These are phyloP conservation scores for Hortaea werneckii DNA, from an alignment of 2,329 filamentous ascomycete genomes.

Conservation along the genomic window DNA sequence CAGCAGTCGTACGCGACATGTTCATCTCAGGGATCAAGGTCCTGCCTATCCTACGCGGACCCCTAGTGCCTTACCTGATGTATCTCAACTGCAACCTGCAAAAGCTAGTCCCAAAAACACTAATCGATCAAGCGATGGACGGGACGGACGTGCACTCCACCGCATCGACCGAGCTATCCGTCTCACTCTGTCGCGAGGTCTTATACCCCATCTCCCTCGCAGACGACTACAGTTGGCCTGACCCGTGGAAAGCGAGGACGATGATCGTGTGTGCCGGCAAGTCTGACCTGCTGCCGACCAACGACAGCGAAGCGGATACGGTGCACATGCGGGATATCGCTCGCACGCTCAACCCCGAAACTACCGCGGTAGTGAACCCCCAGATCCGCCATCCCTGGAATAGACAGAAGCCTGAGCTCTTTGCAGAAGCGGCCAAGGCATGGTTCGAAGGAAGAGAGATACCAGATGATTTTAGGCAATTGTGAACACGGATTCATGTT, in stretches of 20 bases:
- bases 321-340: slow-evolving; percentile 12
- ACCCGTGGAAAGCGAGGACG: slow-evolving; percentile 12
- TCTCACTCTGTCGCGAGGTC: slow-evolving; percentile 10
- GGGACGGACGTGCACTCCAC: slow-evolving; percentile 10
- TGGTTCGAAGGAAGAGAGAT: slow-evolving; percentile 10
- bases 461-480: slow-evolving; percentile 6
- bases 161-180: slow-evolving; percentile 1
- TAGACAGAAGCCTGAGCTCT: slow-evolving; percentile 15
- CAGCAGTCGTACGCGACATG: slow-evolving; percentile 12
- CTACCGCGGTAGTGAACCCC: slow-evolving; percentile 11
- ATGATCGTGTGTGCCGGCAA: slow-evolving; percentile 19
- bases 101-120: slow-evolving; percentile 5
- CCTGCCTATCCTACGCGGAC: slow-evolving; percentile 3
- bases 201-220: slow-evolving; percentile 5
- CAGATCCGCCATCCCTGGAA: slow-evolving; percentile 20
- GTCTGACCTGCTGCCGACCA: slow-evolving; percentile 14
- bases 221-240: slow-evolving; percentile 6
- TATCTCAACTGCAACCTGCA: slow-evolving; percentile 11
- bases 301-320: slow-evolving; percentile 14
- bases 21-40: slow-evolving; percentile 13
- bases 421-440: slow-evolving; percentile 11
- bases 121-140: slow-evolving; percentile 15
- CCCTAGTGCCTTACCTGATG: slow-evolving; percentile 7
- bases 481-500: too few relatives aligned
- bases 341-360: slow-evolving; percentile 8